A percentile compares a stretch with the other conserved stretches of the same genome.
These are phyloP conservation scores for Gardenia jasminoides DNA, from an alignment of 257 asterid species.

Conservation along the genomic window DNA sequence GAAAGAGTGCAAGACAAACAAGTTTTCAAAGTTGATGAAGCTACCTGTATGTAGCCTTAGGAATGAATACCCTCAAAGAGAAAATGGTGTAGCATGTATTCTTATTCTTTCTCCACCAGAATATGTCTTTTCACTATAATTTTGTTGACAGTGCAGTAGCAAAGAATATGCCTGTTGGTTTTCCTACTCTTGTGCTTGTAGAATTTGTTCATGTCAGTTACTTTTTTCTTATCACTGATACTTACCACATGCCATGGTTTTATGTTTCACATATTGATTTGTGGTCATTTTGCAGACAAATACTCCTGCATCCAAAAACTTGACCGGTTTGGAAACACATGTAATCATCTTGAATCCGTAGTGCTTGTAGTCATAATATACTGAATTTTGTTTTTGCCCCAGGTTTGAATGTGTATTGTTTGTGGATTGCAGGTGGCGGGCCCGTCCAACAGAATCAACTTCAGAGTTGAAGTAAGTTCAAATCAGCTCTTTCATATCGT, in stretches of 20 bases:
- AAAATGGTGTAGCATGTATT: background rate
- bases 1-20: background rate
- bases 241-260: background rate
- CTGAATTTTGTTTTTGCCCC: background rate
- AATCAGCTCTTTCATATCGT: background rate
- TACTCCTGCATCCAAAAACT: background rate
- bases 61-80: background rate
- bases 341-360: conserved; percentile 5
- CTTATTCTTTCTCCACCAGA: background rate
- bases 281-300: conserved; percentile 14
- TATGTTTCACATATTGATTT: background rate
- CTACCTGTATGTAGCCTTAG: background rate
- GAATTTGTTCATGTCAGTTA: too few species aligned
- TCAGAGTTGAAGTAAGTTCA: conserved; percentile 63
- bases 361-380: background rate
- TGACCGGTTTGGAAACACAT: background rate
- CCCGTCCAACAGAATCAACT: conserved; percentile 24
- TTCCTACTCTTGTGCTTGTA: background rate
- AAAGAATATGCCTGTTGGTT: background rate
- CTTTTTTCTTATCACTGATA: background rate
- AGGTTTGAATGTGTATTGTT: background rate
- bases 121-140: too few species aligned
- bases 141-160: background rate
- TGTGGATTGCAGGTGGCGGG: conserved; percentile 36
- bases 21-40: background rate